These are phyloP conservation scores for Talaromyces wortmannii DNA, from an alignment of 495 filamentous ascomycete genomes.

Conservation along the genomic window DNA sequence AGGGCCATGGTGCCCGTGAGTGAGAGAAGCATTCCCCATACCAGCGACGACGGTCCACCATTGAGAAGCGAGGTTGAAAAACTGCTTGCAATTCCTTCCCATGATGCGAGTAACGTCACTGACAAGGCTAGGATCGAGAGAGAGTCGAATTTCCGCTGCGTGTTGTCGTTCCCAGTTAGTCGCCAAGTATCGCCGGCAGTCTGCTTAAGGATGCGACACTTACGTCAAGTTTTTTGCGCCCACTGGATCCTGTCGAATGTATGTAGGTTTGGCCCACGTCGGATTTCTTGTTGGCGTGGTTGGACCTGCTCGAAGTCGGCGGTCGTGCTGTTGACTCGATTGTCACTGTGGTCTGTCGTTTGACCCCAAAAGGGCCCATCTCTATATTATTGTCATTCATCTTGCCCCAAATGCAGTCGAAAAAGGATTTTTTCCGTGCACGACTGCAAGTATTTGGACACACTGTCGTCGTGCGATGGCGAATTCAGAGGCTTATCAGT, in stretches of 20 bases:
- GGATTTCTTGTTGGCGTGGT: not conserved
- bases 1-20: constrained; percentile 16
- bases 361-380: constrained; percentile 7
- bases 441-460: too few species aligned
- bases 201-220: not conserved
- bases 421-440: too few species aligned
- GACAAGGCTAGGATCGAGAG: constrained; percentile 27
- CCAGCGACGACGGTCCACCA: constrained; percentile 20
- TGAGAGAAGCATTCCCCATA: constrained; percentile 23
- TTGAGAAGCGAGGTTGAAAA: constrained; percentile 17
- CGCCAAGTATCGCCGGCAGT: not conserved
- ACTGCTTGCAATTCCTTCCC: constrained; percentile 21
- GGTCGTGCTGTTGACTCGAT: not conserved
- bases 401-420: not conserved
- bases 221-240: not conserved
- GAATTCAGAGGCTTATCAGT: too few species aligned
- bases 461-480: too few species aligned
- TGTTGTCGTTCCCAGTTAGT: not conserved
- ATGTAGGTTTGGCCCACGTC: not conserved
- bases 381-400: constrained; percentile 10
- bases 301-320: not conserved
- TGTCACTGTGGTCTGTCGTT: constrained; percentile 1
- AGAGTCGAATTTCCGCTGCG: constrained; percentile 26
- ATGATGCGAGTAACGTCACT: constrained; percentile 24
- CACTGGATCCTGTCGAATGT: constrained; percentile 4